These are phyloP conservation scores for Chlamydomonas incerta DNA, from an alignment of 139 green algal genomes.

Conservation along the genomic window DNA sequence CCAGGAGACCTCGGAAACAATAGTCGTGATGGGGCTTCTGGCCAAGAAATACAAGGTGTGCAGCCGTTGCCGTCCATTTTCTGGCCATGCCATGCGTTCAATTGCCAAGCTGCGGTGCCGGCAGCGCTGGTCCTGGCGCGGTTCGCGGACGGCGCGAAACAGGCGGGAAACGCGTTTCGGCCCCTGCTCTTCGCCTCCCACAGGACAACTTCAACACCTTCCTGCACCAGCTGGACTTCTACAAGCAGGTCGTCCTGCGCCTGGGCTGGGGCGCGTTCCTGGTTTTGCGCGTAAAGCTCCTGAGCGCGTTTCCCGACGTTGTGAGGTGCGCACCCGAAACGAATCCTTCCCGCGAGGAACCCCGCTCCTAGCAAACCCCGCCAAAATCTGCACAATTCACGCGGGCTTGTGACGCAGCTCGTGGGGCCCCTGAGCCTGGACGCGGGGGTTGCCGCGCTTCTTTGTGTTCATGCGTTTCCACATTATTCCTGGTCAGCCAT, in stretches of 20 bases:
- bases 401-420: background rate
- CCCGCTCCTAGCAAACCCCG: too few species aligned
- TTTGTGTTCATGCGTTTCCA: background rate
- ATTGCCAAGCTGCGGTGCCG: too few species aligned
- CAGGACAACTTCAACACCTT: slow-evolving; percentile 44
- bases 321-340: slow-evolving; percentile 51
- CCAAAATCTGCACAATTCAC: background rate
- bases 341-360: background rate
- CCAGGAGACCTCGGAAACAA: slow-evolving; percentile 57
- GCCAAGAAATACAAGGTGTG: slow-evolving; percentile 70
- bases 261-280: slow-evolving; percentile 63
- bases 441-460: too few species aligned
- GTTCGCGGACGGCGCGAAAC: background rate
- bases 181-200: background rate
- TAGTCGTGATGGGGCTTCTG: slow-evolving; percentile 49
- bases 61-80: too few species aligned
- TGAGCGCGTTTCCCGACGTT: slow-evolving; percentile 63
- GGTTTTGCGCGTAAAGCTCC: slow-evolving; percentile 54
- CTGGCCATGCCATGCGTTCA: too few species aligned
- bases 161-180: background rate
- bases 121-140: too few species aligned
- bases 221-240: slow-evolving; percentile 33
- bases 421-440: too few species aligned
- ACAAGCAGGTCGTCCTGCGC: slow-evolving; percentile 51
- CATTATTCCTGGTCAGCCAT: background rate